A percentile compares a stretch with the other conserved stretches of the same genome.
These are phyloP conservation scores for Mucuna pruriens DNA, from an alignment of 306 rosid species.

Conservation along the genomic window DNA sequence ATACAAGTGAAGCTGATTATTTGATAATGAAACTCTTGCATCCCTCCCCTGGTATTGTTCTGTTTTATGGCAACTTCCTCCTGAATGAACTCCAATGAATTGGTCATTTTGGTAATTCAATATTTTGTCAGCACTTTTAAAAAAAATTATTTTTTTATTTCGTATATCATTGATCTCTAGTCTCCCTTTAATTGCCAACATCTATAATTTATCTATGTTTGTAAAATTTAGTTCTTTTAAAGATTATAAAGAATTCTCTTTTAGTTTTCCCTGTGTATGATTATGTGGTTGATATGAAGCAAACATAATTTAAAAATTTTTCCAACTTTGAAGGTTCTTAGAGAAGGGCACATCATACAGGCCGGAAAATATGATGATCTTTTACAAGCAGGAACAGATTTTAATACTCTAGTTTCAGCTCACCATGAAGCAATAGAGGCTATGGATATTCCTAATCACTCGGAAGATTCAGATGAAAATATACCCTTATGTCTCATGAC, in stretches of 20 bases:
- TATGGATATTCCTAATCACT: slow-evolving; percentile 87
- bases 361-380: slow-evolving; percentile 98
- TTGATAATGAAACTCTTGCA: slow-evolving; percentile 22
- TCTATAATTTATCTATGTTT: slow-evolving; percentile 11
- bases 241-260: slow-evolving; percentile 3
- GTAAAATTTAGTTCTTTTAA: not conserved
- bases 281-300: slow-evolving; percentile 2
- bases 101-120: slow-evolving; percentile 31
- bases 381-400: slow-evolving; percentile 96
- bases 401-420: slow-evolving; percentile 87
- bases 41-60: slow-evolving; percentile 27
- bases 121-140: slow-evolving; percentile 12
- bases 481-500: slow-evolving; percentile 48
- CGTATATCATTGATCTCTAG: slow-evolving; percentile 1
- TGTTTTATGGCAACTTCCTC: slow-evolving; percentile 37
- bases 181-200: slow-evolving; percentile 4
- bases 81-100: slow-evolving; percentile 19
- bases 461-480: slow-evolving; percentile 88
- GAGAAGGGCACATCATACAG: slow-evolving; percentile 82
- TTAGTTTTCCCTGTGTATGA: not conserved
- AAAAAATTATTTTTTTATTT: not conserved
- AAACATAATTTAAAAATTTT: slow-evolving; percentile 31
- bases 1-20: slow-evolving; percentile 16
- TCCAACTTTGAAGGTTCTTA: slow-evolving; percentile 74
- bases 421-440: slow-evolving; percentile 99